A percentile compares a stretch with the other conserved stretches of the same genome.
phyloP scores from a whole-genome alignment of 2,329 filamentous ascomycete species.

The Fusarium piperis region DNA sequence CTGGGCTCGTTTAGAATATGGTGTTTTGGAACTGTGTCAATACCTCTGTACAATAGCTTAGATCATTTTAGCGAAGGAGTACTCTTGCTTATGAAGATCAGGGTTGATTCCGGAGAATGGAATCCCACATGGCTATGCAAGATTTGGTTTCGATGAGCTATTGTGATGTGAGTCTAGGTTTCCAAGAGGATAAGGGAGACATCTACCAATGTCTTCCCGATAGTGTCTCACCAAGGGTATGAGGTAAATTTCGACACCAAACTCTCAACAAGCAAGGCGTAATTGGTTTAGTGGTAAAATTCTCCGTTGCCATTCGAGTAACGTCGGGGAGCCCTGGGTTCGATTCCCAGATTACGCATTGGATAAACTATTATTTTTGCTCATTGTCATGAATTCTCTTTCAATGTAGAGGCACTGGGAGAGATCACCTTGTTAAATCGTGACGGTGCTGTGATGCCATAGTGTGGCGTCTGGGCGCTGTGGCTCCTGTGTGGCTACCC shows the following conservation, averaged over 20 bases:
- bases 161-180: neutral
- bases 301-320: conserved; percentile 35
- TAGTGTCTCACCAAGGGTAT: neutral
- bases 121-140: conserved; percentile 1
- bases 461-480: neutral
- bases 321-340: conserved; percentile 37
- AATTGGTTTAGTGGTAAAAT: conserved; percentile 41
- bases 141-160: neutral
- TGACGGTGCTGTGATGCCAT: neutral
- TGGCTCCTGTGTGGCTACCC: neutral
- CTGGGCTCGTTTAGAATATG: conserved; percentile 21
- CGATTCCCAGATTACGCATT: conserved; percentile 39
- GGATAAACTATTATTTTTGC: neutral
- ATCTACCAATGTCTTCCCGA: neutral
- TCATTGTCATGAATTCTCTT: neutral
- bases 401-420: neutral
- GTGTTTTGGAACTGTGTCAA: conserved; percentile 34
- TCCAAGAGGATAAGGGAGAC: no score
- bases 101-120: conserved; percentile 4
- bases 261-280: neutral
- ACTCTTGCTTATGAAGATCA: conserved; percentile 39
- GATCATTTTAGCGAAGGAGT: conserved; percentile 44
- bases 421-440: neutral
- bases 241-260: neutral
- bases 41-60: conserved; percentile 40